Conservation (phyloP, 768 basidiomycete species). For the Russula foetens region DNA sequence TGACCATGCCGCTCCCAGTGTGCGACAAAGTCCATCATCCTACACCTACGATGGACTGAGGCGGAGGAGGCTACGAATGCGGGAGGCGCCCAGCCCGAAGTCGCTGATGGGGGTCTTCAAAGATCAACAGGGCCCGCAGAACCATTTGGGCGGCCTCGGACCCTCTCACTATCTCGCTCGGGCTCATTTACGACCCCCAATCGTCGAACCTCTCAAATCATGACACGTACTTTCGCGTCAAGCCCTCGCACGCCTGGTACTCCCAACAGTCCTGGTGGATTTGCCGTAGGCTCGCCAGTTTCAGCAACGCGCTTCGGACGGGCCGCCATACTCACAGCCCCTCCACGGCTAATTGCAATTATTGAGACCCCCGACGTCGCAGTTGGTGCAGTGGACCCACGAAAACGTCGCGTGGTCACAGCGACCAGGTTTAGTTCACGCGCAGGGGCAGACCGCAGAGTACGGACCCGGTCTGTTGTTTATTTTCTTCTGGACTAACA, state of each 20-base stretch:
- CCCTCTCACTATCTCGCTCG: slow-evolving; percentile 46
- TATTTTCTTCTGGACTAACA: neutral
- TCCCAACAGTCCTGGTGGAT: slow-evolving; percentile 33
- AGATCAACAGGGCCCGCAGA: slow-evolving; percentile 22
- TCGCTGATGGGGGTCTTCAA: slow-evolving; percentile 20
- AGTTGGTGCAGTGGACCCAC: slow-evolving; percentile 81
- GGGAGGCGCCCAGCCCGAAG: slow-evolving; percentile 9
- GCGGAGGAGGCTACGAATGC: slow-evolving; percentile 32
- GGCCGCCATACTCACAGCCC: slow-evolving; percentile 70
- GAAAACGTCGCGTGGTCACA: slow-evolving; percentile 77
- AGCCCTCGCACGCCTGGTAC: slow-evolving; percentile 42
- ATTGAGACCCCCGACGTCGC: slow-evolving; percentile 85
- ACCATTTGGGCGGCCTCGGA: slow-evolving; percentile 30
- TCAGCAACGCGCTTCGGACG: slow-evolving; percentile 52
- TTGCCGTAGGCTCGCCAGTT: slow-evolving; percentile 8
- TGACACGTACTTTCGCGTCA: slow-evolving; percentile 16
- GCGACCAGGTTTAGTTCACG: slow-evolving; percentile 84
- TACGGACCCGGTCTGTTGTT: slow-evolving; percentile 30
- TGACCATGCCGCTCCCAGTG: slow-evolving; percentile 40
- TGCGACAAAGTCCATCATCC: slow-evolving; percentile 78
- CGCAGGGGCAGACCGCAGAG: slow-evolving; percentile 73
- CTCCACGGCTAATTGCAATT: slow-evolving; percentile 75
- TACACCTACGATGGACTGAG: slow-evolving; percentile 84
- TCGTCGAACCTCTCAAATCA: slow-evolving; percentile 28
- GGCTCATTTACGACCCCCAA: slow-evolving; percentile 40